Base-by-base conservation (phyloP, 352 stramenopile species). In the Plasmopara viticola region DNA sequence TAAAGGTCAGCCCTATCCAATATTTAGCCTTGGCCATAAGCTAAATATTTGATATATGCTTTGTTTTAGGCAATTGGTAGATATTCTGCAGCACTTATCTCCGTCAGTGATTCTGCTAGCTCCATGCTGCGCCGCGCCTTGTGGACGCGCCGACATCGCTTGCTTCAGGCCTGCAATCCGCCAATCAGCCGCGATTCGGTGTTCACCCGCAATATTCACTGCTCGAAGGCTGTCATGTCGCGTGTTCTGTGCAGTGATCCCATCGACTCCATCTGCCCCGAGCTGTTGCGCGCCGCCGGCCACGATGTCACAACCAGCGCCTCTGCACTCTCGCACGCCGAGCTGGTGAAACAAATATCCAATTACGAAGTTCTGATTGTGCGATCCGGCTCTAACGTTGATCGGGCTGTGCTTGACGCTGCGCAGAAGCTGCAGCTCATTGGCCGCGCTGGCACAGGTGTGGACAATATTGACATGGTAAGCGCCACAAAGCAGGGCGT, bases 391-490 rank as follows among this genome's bases (percentile, higher is more conserved):
- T 92, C 74, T 31, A 72, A 78, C n/a, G 85, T 96, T 18, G 77
- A 86, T 53, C 70, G 81, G 43, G 55, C 75, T 6, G 73, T 90
- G 28, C 64, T 92, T 41, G 82, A 88, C 10, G 81, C 80, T 7
- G 80, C 62, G 14, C 44, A 56, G 12, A 44, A 64, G 38, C 65
- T 95, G 48, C 75, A 86, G 60, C 72, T 97, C 53, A 92, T 97
- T 48, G 90, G 85, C 6, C 80, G 89, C 54, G 88, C 89, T 44
- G 89, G 90, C 45, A 95, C 88, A 31, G 89, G 91, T 58, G 80
- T 96, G 28, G 91, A 97, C 76, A 97, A 97, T 74, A 97, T 97
- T 56, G 87, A 97, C 69, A 74, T 97, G 37, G 70, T 90, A 38
- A 77, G 76, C 50, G 87, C 91, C 39, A 97, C 91, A 15, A 90